A percentile compares a stretch with the other conserved stretches of the same genome.
These are phyloP conservation scores for Moricandia arvensis DNA, from an alignment of 345 rosid species.

Conservation along the genomic window DNA sequence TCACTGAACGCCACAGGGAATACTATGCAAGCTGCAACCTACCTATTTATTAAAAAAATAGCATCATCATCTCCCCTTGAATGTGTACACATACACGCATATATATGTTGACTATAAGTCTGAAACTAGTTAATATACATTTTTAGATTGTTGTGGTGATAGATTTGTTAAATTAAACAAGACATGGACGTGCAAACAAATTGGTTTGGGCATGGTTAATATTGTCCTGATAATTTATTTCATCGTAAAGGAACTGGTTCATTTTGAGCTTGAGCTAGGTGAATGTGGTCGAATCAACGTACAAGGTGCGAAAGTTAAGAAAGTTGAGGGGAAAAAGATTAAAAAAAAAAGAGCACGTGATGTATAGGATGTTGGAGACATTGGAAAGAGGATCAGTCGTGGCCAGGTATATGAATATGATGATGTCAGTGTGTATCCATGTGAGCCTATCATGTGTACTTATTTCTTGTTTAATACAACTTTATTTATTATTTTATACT, in stretches of 20 bases:
- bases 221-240: background rate
- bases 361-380: slow-evolving; percentile 40
- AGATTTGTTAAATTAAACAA: background rate
- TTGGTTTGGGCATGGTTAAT: background rate
- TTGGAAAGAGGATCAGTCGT: slow-evolving; percentile 37
- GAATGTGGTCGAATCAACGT: background rate
- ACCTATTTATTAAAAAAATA: slow-evolving; percentile 10
- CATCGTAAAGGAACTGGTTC: background rate
- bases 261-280: background rate
- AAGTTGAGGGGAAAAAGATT: background rate
- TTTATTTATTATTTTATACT: background rate
- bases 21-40: slow-evolving; percentile 33
- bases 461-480: background rate
- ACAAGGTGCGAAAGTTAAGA: background rate
- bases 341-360: slow-evolving; percentile 32
- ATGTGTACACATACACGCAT: background rate
- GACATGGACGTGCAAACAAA: background rate
- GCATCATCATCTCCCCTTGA: background rate
- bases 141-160: background rate
- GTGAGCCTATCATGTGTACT: slow-evolving; percentile 34
- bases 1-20: slow-evolving; percentile 29
- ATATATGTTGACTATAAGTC: background rate
- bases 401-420: slow-evolving; percentile 34
- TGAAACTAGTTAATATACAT: background rate
- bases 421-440: slow-evolving; percentile 41